phyloP scores from a whole-genome alignment of 2,329 filamentous ascomycete genomes.

The Fusarium dimerum region DNA sequence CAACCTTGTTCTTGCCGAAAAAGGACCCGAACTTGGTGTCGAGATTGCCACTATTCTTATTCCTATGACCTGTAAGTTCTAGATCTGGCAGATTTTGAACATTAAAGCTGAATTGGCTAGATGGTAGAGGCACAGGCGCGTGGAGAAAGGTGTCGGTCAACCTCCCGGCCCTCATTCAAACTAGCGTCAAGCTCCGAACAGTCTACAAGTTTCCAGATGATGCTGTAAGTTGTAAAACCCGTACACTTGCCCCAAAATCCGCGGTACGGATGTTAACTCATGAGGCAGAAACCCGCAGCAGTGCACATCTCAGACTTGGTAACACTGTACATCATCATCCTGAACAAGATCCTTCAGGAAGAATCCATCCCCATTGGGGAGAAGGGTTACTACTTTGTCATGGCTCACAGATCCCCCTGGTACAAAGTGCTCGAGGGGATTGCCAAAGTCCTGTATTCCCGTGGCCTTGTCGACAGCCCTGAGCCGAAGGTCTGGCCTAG shows the following conservation, averaged over 20 bases:
- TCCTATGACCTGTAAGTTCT: constrained; percentile 31
- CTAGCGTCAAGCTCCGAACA: constrained; percentile 28
- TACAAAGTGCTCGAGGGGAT: constrained; percentile 33
- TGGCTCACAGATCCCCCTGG: constrained; percentile 30
- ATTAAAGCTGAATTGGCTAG: constrained; percentile 18
- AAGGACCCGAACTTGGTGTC: constrained; percentile 30
- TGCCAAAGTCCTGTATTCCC: constrained; percentile 26
- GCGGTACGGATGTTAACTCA: background rate
- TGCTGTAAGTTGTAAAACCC: constrained; percentile 24
- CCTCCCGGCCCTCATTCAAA: constrained; percentile 32
- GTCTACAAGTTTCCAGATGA: constrained; percentile 37
- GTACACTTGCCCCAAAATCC: no score
- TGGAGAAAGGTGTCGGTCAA: constrained; percentile 36
- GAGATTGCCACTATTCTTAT: constrained; percentile 32
- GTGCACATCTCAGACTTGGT: constrained; percentile 35
- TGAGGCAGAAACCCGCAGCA: constrained; percentile 21
- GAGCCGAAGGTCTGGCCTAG: constrained; percentile 32
- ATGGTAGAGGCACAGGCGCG: constrained; percentile 35
- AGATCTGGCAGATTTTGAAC: background rate
- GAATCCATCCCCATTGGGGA: constrained; percentile 30
- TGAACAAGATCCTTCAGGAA: constrained; percentile 30
- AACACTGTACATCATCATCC: constrained; percentile 31
- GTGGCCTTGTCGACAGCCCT: constrained; percentile 27
- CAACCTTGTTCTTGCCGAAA: constrained; percentile 30
- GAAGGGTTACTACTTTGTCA: constrained; percentile 37